Conservation (phyloP, 148 eudicot species). For the Cornus kousa region DNA sequence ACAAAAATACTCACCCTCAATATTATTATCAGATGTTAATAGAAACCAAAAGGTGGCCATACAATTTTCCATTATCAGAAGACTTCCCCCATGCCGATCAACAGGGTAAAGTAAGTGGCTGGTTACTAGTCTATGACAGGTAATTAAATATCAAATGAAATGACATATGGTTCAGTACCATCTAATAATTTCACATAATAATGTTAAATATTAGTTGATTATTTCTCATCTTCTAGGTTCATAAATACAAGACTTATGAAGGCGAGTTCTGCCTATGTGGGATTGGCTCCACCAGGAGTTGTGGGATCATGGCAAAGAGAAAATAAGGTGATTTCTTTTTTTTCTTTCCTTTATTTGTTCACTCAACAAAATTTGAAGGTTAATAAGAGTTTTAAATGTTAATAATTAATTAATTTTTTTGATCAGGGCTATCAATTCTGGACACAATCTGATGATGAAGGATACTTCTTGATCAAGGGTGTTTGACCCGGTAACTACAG, state of each 20-base stretch:
- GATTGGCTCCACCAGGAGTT: constrained; percentile 54
- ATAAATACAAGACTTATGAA: constrained; percentile 17
- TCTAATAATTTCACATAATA: not conserved
- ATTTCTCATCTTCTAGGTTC: constrained; percentile 13
- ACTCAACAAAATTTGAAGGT: not conserved
- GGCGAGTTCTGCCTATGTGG: constrained; percentile 55
- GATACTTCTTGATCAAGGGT: constrained; percentile 38
- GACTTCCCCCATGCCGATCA: constrained; percentile 50
- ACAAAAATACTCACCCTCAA: not conserved
- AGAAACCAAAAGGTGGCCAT: constrained; percentile 74
- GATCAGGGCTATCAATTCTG: constrained; percentile 82
- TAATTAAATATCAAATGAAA: constrained; percentile 14
- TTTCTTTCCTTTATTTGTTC: not conserved
- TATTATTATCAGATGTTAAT: constrained; percentile 41
- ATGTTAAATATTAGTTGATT: not conserved
- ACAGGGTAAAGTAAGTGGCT: constrained; percentile 63
- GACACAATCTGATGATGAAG: constrained; percentile 41
- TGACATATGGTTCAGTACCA: too few relatives aligned
- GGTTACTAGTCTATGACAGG: constrained; percentile 64
- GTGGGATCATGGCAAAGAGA: constrained; percentile 64
- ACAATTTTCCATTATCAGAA: constrained; percentile 50
- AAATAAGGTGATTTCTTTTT: constrained; percentile 40
- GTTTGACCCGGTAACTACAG: constrained; percentile 41
- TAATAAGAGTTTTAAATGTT: not conserved
- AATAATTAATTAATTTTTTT: not conserved